Conservation (phyloP, 305 asterid genomes). For the Fraxinus sp. region DNA sequence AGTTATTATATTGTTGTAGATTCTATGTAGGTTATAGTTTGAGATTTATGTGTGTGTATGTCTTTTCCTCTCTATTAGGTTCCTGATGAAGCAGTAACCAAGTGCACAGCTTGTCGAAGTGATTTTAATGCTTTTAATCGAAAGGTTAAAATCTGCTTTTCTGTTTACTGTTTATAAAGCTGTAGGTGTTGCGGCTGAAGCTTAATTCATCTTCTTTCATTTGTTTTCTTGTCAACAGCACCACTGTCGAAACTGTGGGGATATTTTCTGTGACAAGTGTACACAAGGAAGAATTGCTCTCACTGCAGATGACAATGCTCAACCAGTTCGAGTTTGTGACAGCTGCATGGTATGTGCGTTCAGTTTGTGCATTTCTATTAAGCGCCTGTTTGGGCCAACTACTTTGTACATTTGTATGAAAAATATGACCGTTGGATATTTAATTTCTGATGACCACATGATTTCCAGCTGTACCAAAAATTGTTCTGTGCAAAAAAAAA, state of each 20-base stretch:
- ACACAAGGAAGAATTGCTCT: slow-evolving; percentile 90
- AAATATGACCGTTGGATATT: no score
- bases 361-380: neutral
- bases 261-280: slow-evolving; percentile 91
- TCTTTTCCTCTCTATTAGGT: slow-evolving; percentile 47
- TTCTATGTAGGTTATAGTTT: neutral
- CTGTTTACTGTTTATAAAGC: neutral
- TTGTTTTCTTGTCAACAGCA: slow-evolving; percentile 47
- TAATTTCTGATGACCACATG: no score
- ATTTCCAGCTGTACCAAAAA: no score
- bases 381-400: no score
- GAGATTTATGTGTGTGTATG: neutral
- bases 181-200: neutral
- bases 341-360: slow-evolving; percentile 70
- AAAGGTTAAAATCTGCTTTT: slow-evolving; percentile 50
- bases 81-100: slow-evolving; percentile 82
- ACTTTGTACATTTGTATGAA: no score
- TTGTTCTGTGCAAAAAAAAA: no score
- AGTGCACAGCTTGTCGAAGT: slow-evolving; percentile 62
- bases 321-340: slow-evolving; percentile 89
- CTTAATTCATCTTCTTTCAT: slow-evolving; percentile 15
- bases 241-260: slow-evolving; percentile 94
- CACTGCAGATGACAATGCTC: slow-evolving; percentile 75
- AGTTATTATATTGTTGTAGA: neutral
- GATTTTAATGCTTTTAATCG: slow-evolving; percentile 74